These are phyloP conservation scores for Dichotomopilus funicola DNA, from an alignment of 2,329 filamentous ascomycete species.

Conservation along the genomic window DNA sequence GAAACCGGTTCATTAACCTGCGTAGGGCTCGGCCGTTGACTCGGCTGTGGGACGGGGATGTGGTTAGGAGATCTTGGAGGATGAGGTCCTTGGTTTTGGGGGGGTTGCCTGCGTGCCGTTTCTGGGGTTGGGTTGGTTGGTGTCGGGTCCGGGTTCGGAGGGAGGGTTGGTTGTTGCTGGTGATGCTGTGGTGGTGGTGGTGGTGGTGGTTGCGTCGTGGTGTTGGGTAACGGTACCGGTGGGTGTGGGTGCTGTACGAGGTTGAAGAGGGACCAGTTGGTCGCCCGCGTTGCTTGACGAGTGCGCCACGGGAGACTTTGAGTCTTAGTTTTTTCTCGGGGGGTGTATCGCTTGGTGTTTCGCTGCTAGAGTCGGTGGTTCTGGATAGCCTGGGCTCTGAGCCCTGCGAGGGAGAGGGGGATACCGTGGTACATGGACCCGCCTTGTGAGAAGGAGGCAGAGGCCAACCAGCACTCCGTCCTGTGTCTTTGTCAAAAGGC, in stretches of 20 bases:
- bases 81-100: background rate
- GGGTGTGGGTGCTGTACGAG: background rate
- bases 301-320: constrained; percentile 18
- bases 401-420: too few species aligned
- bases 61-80: constrained; percentile 15
- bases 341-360: background rate
- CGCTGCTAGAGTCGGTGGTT: too few species aligned
- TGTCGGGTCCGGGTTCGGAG: too few species aligned
- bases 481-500: too few species aligned
- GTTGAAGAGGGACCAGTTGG: background rate
- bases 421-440: too few species aligned
- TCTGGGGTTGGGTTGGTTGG: background rate
- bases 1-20: constrained; percentile 23
- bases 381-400: too few species aligned
- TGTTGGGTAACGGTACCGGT: background rate
- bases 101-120: background rate
- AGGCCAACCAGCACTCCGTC: too few species aligned
- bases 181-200: too few species aligned
- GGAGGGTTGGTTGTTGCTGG: too few species aligned
- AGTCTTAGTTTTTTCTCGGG: constrained; percentile 13
- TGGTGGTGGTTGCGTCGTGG: too few species aligned
- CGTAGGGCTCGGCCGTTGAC: constrained; percentile 15
- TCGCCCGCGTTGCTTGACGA: constrained; percentile 7
- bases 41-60: constrained; percentile 6
- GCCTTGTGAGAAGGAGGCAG: too few species aligned